These are phyloP conservation scores for Salmacisia buchloeana DNA, from an alignment of 1,284 basidiomycete genomes.

Conservation along the genomic window DNA sequence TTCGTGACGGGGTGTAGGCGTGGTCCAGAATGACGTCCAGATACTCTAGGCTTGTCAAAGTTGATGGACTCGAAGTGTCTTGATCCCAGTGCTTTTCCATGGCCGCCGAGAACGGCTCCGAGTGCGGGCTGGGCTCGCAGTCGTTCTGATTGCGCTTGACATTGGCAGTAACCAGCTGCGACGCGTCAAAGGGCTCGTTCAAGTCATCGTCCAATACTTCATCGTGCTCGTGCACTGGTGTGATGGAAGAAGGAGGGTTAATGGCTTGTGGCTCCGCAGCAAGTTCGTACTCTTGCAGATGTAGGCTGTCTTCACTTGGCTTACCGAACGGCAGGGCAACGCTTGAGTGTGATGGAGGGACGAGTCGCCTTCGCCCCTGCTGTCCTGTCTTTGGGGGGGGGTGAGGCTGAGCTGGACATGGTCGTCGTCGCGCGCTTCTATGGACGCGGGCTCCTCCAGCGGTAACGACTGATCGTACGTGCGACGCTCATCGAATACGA, in stretches of 20 bases:
- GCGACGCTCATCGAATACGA: neutral
- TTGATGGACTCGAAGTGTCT: neutral
- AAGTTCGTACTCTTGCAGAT: neutral
- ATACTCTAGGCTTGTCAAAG: neutral
- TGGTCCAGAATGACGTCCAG: neutral
- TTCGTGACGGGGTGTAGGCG: neutral
- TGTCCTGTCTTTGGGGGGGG: neutral
- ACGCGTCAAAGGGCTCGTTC: neutral
- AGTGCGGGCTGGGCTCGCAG: neutral
- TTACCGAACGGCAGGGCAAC: neutral
- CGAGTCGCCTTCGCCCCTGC: too few species aligned
- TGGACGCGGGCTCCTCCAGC: neutral
- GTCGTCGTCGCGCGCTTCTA: neutral
- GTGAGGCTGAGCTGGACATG: neutral
- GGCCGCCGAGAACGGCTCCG: neutral
- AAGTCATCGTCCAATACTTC: neutral
- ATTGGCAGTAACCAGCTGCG: too few species aligned
- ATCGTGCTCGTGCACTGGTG: neutral
- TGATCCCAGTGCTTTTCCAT: neutral
- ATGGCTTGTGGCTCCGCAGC: neutral
- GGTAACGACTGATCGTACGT: neutral
- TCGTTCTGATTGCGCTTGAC: neutral
- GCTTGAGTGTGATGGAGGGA: neutral
- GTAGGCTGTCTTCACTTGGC: neutral
- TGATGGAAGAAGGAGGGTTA: neutral